phyloP scores from a whole-genome alignment of 176 grass and related monocot species.

The Lolium rigidum region DNA sequence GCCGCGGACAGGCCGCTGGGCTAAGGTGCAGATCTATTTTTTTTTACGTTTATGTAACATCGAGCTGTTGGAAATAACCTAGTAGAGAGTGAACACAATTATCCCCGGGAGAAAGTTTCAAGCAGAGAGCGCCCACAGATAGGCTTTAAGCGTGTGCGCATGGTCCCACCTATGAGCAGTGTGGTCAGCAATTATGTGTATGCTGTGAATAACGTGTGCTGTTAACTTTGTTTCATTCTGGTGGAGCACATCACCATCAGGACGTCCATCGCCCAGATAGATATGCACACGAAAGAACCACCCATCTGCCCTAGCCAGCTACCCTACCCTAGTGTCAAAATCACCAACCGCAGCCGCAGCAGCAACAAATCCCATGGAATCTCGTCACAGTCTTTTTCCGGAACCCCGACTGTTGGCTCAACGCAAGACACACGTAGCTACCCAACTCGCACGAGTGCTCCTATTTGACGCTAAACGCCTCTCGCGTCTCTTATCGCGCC shows the following conservation, averaged over 20 bases:
- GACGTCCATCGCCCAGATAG: conserved; percentile 14
- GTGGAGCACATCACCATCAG: conserved; percentile 49
- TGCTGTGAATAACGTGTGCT: neutral
- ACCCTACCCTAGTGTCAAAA: conserved; percentile 27
- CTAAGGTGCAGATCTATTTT: no score
- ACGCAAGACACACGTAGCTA: neutral
- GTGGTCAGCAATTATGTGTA: neutral
- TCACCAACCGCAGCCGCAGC: conserved; percentile 35
- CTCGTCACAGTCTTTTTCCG: conserved; percentile 24
- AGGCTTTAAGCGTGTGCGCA: neutral
- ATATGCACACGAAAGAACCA: conserved; percentile 20
- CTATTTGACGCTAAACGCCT: no score
- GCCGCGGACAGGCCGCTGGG: no score
- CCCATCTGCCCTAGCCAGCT: neutral
- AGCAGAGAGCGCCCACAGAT: neutral
- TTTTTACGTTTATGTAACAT: no score
- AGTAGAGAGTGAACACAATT: no score
- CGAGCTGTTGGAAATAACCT: no score
- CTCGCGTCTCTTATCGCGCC: no score
- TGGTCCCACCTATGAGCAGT: neutral
- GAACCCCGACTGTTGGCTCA: conserved; percentile 22
- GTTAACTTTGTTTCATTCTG: conserved; percentile 50
- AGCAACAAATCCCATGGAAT: conserved; percentile 36
- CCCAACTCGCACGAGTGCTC: neutral
- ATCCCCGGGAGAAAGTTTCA: no score